Percentiles rank a stretch among this genome's conserved stretches.
Evolutionary conservation across 371 early-diverging fungal genomes (phyloP).

Genomic region (Apophysomyces trapeziformis): DNA sequence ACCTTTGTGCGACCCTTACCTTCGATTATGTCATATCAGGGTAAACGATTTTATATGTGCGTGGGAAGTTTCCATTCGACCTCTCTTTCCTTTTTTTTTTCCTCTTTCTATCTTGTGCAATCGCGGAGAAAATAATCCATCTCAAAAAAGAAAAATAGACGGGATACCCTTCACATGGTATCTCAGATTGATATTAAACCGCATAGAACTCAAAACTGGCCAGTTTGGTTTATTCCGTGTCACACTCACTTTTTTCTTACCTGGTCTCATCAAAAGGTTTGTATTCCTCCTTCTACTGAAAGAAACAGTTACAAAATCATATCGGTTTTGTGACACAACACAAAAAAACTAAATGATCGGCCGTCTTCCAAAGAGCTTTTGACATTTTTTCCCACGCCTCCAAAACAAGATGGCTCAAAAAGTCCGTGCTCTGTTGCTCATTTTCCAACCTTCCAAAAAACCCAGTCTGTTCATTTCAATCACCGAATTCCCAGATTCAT

Average conservation of each 20-base stretch:
- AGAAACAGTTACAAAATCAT: no score
- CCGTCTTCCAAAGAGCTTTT: not conserved
- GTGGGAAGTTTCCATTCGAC: not conserved
- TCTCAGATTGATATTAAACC: not conserved
- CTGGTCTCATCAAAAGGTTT: not conserved
- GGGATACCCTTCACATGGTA: not conserved
- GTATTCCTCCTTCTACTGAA: no score
- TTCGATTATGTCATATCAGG: not conserved
- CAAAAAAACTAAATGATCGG: not conserved
- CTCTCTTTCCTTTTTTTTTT: not conserved
- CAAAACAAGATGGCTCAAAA: not conserved
- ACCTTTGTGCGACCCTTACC: not conserved
- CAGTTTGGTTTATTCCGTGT: no score
- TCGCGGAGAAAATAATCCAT: not conserved
- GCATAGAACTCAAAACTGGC: not conserved
- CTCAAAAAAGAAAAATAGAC: not conserved
- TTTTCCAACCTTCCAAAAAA: no score
- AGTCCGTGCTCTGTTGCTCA: not conserved
- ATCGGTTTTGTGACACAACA: no score
- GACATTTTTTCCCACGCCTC: conserved; percentile 10
- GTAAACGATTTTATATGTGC: not conserved
- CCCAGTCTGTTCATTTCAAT: not conserved
- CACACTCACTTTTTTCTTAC: not conserved
- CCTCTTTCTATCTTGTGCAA: not conserved
- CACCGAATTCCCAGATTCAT: not conserved